Conservation (phyloP, 2,329 filamentous ascomycete species). For the Fusarium sublunatum region DNA sequence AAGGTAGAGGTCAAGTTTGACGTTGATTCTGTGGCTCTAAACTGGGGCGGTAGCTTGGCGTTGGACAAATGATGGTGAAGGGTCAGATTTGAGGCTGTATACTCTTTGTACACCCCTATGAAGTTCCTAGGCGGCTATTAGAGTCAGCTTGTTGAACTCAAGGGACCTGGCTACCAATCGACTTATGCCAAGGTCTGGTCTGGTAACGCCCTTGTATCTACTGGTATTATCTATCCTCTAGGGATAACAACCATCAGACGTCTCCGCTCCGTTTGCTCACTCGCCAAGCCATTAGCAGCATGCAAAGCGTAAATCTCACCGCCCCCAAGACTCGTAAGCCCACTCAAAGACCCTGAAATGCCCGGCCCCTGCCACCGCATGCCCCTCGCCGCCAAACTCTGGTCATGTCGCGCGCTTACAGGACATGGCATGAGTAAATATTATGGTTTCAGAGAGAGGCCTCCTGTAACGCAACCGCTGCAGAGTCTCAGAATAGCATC, state of each 20-base stretch:
- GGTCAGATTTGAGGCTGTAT: no score
- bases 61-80: no score
- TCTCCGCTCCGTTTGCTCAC: neutral
- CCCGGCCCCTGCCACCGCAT: neutral
- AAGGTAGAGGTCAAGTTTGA: no score
- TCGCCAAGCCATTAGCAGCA: slow-evolving; percentile 17
- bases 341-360: neutral
- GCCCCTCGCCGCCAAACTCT: neutral
- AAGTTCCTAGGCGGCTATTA: no score
- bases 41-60: no score
- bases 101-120: no score
- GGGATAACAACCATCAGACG: slow-evolving; percentile 1
- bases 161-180: no score
- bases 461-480: neutral
- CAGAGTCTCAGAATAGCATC: neutral
- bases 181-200: slow-evolving; percentile 8
- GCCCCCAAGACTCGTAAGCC: neutral
- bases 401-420: neutral
- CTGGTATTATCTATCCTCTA: slow-evolving; percentile 4
- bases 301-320: slow-evolving; percentile 13
- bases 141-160: no score
- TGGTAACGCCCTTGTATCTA: slow-evolving; percentile 12
- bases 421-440: neutral
- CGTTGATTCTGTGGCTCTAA: no score
- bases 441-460: neutral